phyloP scores from a whole-genome alignment of 225 moss, liverwort and hornwort genomes.

The Climacium dendroides region DNA sequence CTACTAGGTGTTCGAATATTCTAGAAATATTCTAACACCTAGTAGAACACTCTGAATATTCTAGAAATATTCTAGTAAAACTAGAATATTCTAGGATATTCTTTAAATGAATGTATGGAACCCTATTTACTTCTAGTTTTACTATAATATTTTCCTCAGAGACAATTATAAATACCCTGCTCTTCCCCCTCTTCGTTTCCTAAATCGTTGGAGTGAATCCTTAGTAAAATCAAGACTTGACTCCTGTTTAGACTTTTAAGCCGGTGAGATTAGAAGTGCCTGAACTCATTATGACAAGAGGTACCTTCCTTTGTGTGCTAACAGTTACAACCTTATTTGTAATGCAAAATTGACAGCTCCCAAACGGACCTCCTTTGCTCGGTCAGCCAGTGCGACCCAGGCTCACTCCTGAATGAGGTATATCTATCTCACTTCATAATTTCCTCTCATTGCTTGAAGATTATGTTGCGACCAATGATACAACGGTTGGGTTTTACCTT shows the following conservation, averaged over 20 bases:
- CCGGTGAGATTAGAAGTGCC: background rate
- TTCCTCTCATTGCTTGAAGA: background rate
- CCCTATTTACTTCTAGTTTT: no score
- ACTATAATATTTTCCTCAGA: background rate
- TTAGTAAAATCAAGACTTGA: background rate
- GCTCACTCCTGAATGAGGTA: conserved; percentile 81
- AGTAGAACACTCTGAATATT: no score
- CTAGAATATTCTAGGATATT: no score
- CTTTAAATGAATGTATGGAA: background rate
- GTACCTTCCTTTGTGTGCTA: background rate
- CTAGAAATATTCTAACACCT: background rate
- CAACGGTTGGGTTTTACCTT: background rate
- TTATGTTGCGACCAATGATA: background rate
- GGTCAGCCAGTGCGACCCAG: conserved; percentile 53
- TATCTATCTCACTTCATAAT: background rate
- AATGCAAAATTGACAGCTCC: conserved; percentile 48
- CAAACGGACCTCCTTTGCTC: conserved; percentile 77
- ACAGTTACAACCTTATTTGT: background rate
- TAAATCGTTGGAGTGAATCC: background rate
- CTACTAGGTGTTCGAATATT: background rate
- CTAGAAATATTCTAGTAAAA: background rate
- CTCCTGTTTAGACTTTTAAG: background rate
- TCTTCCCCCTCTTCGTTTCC: background rate
- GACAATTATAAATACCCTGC: background rate
- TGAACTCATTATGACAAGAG: background rate